These are phyloP conservation scores for Tylopilus sp. DNA, from an alignment of 768 basidiomycete species.

Conservation along the genomic window DNA sequence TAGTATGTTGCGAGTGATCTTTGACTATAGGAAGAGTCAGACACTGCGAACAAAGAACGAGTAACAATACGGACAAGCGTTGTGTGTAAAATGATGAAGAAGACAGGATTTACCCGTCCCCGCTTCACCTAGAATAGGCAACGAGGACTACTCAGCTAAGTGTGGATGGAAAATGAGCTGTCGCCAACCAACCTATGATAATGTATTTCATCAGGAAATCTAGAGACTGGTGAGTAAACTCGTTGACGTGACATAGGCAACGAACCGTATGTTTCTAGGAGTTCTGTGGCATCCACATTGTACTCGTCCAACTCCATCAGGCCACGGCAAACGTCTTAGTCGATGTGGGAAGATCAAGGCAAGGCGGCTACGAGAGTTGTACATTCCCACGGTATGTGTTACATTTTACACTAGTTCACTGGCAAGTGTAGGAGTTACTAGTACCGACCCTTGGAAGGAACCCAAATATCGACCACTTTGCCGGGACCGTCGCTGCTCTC, in stretches of 20 bases:
- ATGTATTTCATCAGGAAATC: conserved; percentile 99
- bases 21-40: conserved; percentile 62
- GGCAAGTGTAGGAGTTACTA: no score
- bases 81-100: conserved; percentile 94
- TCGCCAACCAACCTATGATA: conserved; percentile 68
- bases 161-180: not conserved
- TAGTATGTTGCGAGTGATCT: conserved; percentile 95
- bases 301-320: conserved; percentile 63
- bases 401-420: not conserved
- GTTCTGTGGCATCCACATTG: conserved; percentile 83
- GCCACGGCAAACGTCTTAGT: conserved; percentile 9
- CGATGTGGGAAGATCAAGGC: not conserved
- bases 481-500: conserved; percentile 43
- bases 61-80: conserved; percentile 68
- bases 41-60: not conserved
- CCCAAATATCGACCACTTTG: conserved; percentile 75
- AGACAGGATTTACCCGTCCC: conserved; percentile 98
- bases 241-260: not conserved
- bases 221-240: conserved; percentile 34
- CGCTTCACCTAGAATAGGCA: conserved; percentile 69
- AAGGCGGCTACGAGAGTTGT: not conserved
- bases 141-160: conserved; percentile 4
- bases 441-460: conserved; percentile 92
- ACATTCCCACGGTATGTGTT: conserved; percentile 24
- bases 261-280: conserved; percentile 91